These are phyloP conservation scores for Atkinsonella texensis DNA, from an alignment of 2,329 filamentous ascomycete species.

Conservation along the genomic window DNA sequence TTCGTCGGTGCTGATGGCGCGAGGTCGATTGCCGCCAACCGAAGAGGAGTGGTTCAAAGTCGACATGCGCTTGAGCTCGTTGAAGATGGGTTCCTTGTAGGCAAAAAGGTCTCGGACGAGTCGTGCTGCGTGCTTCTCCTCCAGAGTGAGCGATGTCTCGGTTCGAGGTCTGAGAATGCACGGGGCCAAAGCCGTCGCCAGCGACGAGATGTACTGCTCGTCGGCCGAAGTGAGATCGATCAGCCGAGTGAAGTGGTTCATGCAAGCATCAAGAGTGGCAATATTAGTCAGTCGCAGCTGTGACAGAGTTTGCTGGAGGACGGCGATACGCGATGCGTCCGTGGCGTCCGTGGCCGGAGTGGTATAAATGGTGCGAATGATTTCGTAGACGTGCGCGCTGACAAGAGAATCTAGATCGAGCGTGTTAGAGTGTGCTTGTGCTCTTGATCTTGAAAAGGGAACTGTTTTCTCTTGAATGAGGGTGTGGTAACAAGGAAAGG, in stretches of 20 bases:
- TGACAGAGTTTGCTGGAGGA: constrained; percentile 89
- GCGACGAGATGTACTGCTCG: constrained; percentile 64
- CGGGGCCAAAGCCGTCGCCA: constrained; percentile 66
- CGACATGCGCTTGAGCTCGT: constrained; percentile 84
- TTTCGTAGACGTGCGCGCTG: constrained; percentile 96
- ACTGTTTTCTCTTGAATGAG: background rate
- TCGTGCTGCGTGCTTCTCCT: constrained; percentile 86
- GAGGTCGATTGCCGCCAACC: constrained; percentile 47
- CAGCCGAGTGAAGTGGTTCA: constrained; percentile 93
- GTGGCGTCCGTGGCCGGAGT: constrained; percentile 65
- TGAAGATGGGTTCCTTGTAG: constrained; percentile 92
- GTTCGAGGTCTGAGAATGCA: constrained; percentile 79
- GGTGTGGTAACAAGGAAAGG: background rate
- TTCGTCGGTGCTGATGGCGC: constrained; percentile 90
- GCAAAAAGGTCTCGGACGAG: constrained; percentile 84
- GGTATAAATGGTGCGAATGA: constrained; percentile 92
- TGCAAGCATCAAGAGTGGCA: constrained; percentile 93
- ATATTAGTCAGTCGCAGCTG: constrained; percentile 95
- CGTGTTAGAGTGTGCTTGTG: constrained; percentile 13
- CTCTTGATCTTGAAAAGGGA: background rate
- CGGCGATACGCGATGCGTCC: constrained; percentile 70
- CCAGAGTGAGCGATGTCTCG: constrained; percentile 85
- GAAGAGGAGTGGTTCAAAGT: constrained; percentile 55
- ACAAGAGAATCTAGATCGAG: constrained; percentile 71
- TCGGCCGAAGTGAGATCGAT: constrained; percentile 96